These are phyloP conservation scores for Rhizoclosmatium globosum DNA, from an alignment of 192 early-diverging fungal genomes.

Conservation along the genomic window DNA sequence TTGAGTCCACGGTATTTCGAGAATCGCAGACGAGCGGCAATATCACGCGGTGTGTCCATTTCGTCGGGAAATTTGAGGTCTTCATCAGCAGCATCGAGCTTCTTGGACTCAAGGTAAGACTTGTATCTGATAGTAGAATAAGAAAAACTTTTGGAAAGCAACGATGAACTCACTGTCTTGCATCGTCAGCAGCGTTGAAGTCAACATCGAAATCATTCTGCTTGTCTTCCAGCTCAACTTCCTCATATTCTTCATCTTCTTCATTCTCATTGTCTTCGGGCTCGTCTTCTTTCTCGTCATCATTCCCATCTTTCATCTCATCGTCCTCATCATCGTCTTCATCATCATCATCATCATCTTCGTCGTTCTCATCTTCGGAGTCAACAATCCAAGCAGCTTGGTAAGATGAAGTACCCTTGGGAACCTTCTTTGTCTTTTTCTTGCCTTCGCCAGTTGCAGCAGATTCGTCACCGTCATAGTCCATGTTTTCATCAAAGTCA, in stretches of 20 bases:
- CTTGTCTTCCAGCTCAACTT: conserved; percentile 53
- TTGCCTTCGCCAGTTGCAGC: background rate
- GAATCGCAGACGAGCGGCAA: conserved; percentile 86
- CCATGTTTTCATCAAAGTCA: conserved; percentile 31
- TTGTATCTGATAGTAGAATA: conserved; percentile 23
- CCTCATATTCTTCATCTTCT: conserved; percentile 60
- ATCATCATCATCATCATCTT: conserved; percentile 55
- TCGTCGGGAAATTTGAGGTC: conserved; percentile 96
- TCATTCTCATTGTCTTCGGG: conserved; percentile 60
- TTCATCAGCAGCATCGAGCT: conserved; percentile 65
- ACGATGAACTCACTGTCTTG: conserved; percentile 32
- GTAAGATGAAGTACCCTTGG: conserved; percentile 95
- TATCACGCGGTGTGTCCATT: conserved; percentile 91
- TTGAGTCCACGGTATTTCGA: conserved; percentile 94
- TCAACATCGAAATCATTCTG: conserved; percentile 46
- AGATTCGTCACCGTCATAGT: conserved; percentile 16
- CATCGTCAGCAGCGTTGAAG: conserved; percentile 48
- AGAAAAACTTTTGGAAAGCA: background rate
- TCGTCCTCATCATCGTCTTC: conserved; percentile 56
- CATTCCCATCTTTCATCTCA: conserved; percentile 63
- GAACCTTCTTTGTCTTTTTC: conserved; percentile 67
- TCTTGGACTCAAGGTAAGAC: conserved; percentile 71
- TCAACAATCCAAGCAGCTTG: conserved; percentile 99
- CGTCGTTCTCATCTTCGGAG: conserved; percentile 73
- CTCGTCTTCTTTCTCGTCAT: conserved; percentile 68